Percentiles rank a stretch among this genome's conserved stretches.
Evolutionary conservation across 106 monocot species (phyloP).

Genomic region (Apostasia shenzhenica): DNA sequence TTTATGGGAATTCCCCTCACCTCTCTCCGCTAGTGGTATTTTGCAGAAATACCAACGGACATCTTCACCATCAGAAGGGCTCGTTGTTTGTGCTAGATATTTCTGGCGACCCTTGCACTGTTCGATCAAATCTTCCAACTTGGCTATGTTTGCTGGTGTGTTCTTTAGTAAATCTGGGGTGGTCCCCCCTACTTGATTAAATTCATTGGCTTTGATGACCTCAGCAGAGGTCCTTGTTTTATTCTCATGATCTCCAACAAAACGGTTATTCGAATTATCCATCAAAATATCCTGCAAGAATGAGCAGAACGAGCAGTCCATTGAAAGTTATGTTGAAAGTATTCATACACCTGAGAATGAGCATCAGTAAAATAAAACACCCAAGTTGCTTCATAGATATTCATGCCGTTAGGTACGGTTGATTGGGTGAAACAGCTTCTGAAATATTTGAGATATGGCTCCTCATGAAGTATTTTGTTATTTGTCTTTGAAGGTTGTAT

Average conservation of each 20-base stretch:
- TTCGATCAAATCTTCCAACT: conserved; percentile 86
- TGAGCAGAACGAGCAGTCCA: background rate
- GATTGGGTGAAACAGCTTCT: no score
- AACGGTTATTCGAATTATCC: background rate
- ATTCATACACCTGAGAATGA: no score
- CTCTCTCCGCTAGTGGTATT: conserved; percentile 62
- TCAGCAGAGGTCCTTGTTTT: background rate
- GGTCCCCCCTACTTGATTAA: conserved; percentile 28
- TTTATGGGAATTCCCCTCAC: conserved; percentile 12
- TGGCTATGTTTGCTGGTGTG: conserved; percentile 91
- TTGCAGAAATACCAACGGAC: conserved; percentile 97
- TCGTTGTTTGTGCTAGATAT: conserved; percentile 69
- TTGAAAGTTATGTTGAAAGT: no score
- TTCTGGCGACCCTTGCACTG: conserved; percentile 64
- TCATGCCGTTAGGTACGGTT: no score
- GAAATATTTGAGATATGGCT: no score
- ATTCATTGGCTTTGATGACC: background rate
- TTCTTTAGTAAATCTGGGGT: conserved; percentile 84
- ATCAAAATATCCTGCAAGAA: conserved; percentile 1
- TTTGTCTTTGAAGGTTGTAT: no score
- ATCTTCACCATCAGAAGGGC: conserved; percentile 95
- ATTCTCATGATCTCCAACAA: background rate
- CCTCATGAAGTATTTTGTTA: no score
- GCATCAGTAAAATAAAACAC: no score
- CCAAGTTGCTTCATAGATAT: no score